Percentiles rank a stretch among this genome's conserved stretches.
Evolutionary conservation across 192 early-diverging fungal species (phyloP).

Genomic region (Gonapodya sp.): DNA sequence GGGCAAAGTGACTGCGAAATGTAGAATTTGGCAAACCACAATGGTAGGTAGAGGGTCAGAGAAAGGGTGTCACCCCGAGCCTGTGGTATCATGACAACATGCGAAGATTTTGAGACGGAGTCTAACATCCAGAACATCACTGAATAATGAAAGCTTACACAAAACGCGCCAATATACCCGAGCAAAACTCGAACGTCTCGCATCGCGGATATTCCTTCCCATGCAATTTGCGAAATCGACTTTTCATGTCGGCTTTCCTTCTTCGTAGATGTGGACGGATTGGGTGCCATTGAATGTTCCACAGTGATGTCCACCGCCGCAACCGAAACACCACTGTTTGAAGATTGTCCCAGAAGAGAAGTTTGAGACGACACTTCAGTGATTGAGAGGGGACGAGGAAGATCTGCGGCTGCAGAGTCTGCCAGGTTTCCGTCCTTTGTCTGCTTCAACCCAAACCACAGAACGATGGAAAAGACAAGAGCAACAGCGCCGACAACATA

Average conservation of each 20-base stretch:
- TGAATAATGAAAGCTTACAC: not conserved
- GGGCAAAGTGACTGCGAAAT: constrained; percentile 42
- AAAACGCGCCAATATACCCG: constrained; percentile 40
- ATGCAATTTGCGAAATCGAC: constrained; percentile 16
- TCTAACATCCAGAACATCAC: too few relatives aligned
- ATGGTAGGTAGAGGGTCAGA: constrained; percentile 54
- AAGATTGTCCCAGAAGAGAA: too few relatives aligned
- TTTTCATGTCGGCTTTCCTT: not conserved
- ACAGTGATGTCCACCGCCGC: too few relatives aligned
- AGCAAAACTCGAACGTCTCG: constrained; percentile 45
- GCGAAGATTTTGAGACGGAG: not conserved
- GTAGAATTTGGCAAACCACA: constrained; percentile 55
- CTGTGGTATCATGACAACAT: not conserved
- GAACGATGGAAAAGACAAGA: constrained; percentile 18
- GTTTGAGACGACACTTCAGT: not conserved
- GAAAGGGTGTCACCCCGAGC: constrained; percentile 64
- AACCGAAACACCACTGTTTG: too few relatives aligned
- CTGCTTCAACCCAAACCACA: constrained; percentile 21
- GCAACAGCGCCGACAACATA: constrained; percentile 24
- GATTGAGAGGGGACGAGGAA: not conserved
- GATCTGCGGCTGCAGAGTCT: too few relatives aligned
- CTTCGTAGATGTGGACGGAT: not conserved
- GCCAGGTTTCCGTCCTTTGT: too few relatives aligned
- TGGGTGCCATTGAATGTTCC: too few relatives aligned
- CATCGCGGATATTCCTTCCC: constrained; percentile 49